Percentiles rank a stretch among this genome's conserved stretches.
Conservation (phyloP, 495 filamentous ascomycete species). For the Aspergillus nidulans region DNA sequence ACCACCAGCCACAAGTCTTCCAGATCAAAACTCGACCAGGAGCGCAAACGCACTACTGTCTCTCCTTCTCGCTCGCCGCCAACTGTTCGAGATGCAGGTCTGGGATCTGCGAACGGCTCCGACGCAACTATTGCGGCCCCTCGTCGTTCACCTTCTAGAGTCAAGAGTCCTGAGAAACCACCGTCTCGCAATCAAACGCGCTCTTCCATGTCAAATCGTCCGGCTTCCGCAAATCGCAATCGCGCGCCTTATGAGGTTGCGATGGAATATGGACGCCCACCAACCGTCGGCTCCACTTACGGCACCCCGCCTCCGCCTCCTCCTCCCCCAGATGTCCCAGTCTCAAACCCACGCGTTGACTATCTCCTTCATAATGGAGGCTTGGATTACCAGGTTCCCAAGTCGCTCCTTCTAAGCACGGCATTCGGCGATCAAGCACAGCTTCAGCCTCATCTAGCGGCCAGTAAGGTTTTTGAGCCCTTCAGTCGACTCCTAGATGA, state of each 20-base stretch:
- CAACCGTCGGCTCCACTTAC: constrained; percentile 30
- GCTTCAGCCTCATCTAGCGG: constrained; percentile 34
- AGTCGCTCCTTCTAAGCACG: constrained; percentile 54
- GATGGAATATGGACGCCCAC: constrained; percentile 37
- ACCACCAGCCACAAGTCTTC: constrained; percentile 31
- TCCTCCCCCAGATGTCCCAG: constrained; percentile 64
- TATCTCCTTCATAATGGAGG: constrained; percentile 88
- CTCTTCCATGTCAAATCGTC: constrained; percentile 34
- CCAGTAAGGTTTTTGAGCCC: constrained; percentile 69
- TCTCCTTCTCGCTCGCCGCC: constrained; percentile 34
- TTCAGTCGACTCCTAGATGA: constrained; percentile 78
- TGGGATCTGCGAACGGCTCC: constrained; percentile 51
- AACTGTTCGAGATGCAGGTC: constrained; percentile 35
- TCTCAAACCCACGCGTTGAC: constrained; percentile 75
- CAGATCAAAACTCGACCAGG: constrained; percentile 31
- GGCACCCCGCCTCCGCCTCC: constrained; percentile 72
- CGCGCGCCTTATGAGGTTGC: constrained; percentile 35
- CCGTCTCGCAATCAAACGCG: constrained; percentile 39
- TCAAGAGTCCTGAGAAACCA: constrained; percentile 35
- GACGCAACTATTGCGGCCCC: constrained; percentile 65
- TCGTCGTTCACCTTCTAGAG: constrained; percentile 43
- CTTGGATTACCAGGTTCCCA: constrained; percentile 59
- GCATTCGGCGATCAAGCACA: constrained; percentile 30
- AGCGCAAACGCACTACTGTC: constrained; percentile 33
- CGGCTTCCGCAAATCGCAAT: constrained; percentile 11